Evolutionary conservation across 768 basidiomycete species (phyloP), one percentile per base, ranked within the genome.

Genomic region (Pleurotus tuoliensis): DNA sequence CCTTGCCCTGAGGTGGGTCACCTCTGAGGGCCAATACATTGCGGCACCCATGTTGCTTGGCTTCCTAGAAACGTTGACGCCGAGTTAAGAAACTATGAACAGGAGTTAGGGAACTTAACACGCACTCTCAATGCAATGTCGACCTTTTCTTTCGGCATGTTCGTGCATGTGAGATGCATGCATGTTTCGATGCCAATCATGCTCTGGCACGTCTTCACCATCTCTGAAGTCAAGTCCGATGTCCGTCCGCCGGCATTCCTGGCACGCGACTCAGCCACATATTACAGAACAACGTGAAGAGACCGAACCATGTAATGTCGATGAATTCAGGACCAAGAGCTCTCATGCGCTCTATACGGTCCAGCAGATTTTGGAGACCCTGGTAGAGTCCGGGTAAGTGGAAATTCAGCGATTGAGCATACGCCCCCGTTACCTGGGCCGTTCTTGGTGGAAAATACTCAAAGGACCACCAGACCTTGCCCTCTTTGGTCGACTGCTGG

Each of bases 271-370:
- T 55, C 40, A 55, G 52, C 34, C 56, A 11, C 49, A 25, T 27
- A 41, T 34, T n/a, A 41, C 41, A 27, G 22, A 37, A 27, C 11
- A 44, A 27, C 37, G 15, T 47, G 61, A 58, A 54, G 53, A 43
- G 51, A 9, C 57, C 77, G 47, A 58, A 86, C 93, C 93, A 98
- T 69, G 96, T 98, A 66, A 98, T 96, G 69, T 98, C 96, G 63
- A 98, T 90, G 68, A 99, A 99, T 69, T 97, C 96, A 7, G 97
- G 97, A 1, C 97, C 96, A 37, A 97, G 75, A 6, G 83, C 83
- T 53, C 94, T 82, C 97, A 99, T 98, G 61, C 95, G 92, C 71
- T 98, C 96, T 74, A 99, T 98, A 65, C 97, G 94, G 73, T 98
- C 95, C 58, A 97, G 81, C 34, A 99, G 78, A 71, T 99, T 99